Evolutionary conservation across 331 rosid species (phyloP).

Genomic region (Phaseolus coccineus): DNA sequence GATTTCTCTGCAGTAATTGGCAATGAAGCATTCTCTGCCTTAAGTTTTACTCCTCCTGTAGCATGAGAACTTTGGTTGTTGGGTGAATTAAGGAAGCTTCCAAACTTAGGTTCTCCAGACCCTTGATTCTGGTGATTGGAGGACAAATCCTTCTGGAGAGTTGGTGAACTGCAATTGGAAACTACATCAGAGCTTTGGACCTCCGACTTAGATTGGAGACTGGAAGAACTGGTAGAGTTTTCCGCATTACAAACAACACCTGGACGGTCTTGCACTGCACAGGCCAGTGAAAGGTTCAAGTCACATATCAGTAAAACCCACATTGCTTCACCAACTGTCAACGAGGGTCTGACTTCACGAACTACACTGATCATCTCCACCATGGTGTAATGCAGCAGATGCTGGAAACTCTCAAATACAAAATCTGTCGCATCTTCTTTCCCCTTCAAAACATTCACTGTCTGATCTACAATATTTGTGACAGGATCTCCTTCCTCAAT

Average conservation of each 20-base stretch:
- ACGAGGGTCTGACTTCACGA: conserved; percentile 63
- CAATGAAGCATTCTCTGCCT: conserved; percentile 46
- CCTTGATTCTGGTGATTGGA: conserved; percentile 32
- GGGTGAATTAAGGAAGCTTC: conserved; percentile 35
- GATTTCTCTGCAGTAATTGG: conserved; percentile 45
- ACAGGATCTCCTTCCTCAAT: conserved; percentile 54
- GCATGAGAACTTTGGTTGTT: conserved; percentile 32
- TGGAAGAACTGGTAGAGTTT: conserved; percentile 17
- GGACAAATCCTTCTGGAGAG: conserved; percentile 31
- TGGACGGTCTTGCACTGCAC: conserved; percentile 48
- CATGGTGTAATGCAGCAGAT: conserved; percentile 58
- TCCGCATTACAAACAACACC: conserved; percentile 44
- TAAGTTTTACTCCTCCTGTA: conserved; percentile 40
- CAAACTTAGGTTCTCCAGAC: conserved; percentile 48
- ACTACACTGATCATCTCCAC: conserved; percentile 67
- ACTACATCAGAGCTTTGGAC: conserved; percentile 26
- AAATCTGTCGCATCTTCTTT: conserved; percentile 33
- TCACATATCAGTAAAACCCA: conserved; percentile 71
- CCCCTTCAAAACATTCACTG: conserved; percentile 49
- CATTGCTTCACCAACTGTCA: conserved; percentile 72
- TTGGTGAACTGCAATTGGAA: conserved; percentile 21
- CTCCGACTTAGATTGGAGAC: conserved; percentile 46
- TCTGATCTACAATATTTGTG: conserved; percentile 50
- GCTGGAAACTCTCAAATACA: conserved; percentile 55
- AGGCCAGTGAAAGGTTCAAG: conserved; percentile 66